Percentiles rank a stretch among this genome's conserved stretches.
Conservation (phyloP, 768 basidiomycete genomes). For the Royoungia palumana region DNA sequence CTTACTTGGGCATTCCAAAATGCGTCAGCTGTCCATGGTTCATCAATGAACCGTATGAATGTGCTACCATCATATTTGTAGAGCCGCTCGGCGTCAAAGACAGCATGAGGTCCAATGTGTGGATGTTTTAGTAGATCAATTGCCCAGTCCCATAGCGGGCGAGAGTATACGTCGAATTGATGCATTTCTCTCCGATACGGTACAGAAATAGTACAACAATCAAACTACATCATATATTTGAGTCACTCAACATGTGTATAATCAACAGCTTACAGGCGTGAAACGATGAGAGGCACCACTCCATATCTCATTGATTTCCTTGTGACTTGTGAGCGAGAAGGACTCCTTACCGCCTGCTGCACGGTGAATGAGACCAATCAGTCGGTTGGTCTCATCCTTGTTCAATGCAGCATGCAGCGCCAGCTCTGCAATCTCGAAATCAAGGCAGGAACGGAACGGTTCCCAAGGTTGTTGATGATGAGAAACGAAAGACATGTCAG, state of each 20-base stretch:
- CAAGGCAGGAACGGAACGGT: conserved; percentile 26
- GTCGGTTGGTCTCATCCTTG: conserved; percentile 10
- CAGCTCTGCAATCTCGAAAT: conserved; percentile 33
- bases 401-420: conserved; percentile 21
- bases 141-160: conserved; percentile 29
- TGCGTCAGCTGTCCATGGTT: conserved; percentile 37
- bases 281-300: conserved; percentile 4
- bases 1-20: conserved; percentile 39
- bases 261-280: conserved; percentile 3
- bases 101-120: conserved; percentile 18
- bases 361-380: conserved; percentile 19
- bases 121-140: conserved; percentile 28
- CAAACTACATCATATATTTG: background rate
- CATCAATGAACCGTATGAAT: conserved; percentile 30
- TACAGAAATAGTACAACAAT: conserved; percentile 9
- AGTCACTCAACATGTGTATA: background rate
- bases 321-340: conserved; percentile 17
- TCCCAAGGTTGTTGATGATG: conserved; percentile 25
- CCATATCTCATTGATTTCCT: conserved; percentile 24
- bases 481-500: background rate
- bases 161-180: conserved; percentile 18
- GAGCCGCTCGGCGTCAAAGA: conserved; percentile 31
- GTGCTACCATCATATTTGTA: conserved; percentile 27
- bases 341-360: background rate
- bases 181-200: conserved; percentile 13